phyloP scores from a whole-genome alignment of 2,329 filamentous ascomycete genomes.

The Talaromyces funiculosus region DNA sequence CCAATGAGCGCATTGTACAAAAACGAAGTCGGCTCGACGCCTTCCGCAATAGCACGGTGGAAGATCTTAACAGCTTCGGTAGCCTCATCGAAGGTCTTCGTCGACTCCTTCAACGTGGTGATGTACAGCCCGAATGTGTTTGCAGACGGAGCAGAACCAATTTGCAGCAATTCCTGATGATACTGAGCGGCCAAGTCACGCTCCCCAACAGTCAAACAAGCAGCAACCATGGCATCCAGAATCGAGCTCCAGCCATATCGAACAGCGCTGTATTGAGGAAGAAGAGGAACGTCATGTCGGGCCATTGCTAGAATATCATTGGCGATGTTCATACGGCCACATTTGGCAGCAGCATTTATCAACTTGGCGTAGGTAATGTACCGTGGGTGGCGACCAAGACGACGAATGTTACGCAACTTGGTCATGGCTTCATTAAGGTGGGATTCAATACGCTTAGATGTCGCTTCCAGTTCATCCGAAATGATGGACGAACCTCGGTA shows the following conservation, averaged over 20 bases:
- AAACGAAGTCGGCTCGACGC: slow-evolving; percentile 93
- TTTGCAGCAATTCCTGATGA: slow-evolving; percentile 84
- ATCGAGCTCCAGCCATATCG: slow-evolving; percentile 96
- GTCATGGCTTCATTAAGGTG: slow-evolving; percentile 73
- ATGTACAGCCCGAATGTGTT: slow-evolving; percentile 99
- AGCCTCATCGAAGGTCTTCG: slow-evolving; percentile 96
- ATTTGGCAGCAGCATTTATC: slow-evolving; percentile 81
- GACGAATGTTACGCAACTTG: slow-evolving; percentile 88
- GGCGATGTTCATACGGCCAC: slow-evolving; percentile 73
- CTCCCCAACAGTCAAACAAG: slow-evolving; percentile 76
- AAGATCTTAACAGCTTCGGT: slow-evolving; percentile 97
- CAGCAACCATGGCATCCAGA: slow-evolving; percentile 91
- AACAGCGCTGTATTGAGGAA: slow-evolving; percentile 78
- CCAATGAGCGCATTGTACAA: slow-evolving; percentile 97
- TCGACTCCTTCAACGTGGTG: slow-evolving; percentile 95
- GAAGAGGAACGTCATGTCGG: slow-evolving; percentile 76
- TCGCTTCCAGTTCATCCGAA: slow-evolving; percentile 80
- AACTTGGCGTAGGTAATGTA: slow-evolving; percentile 97
- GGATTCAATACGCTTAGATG: slow-evolving; percentile 64
- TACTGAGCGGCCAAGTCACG: slow-evolving; percentile 76
- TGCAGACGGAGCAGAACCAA: slow-evolving; percentile 85
- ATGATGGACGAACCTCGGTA: slow-evolving; percentile 90
- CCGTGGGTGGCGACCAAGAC: slow-evolving; percentile 80
- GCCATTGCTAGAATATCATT: slow-evolving; percentile 87
- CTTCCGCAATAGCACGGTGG: slow-evolving; percentile 84